phyloP scores from a whole-genome alignment of 805 yeast genomes.

The Lipomyces anomalus region DNA sequence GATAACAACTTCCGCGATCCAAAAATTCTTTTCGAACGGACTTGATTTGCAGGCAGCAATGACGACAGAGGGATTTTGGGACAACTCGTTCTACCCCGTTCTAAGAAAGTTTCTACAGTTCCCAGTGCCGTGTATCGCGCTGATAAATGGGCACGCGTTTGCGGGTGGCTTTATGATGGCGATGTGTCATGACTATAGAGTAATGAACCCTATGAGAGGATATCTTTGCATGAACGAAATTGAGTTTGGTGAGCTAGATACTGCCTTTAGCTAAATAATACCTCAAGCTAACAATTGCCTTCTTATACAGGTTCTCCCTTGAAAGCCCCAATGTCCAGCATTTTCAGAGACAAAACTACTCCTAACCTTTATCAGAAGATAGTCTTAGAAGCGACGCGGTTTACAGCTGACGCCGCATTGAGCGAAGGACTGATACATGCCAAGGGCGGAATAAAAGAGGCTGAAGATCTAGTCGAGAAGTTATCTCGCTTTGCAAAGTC shows the following conservation, averaged over 20 bases:
- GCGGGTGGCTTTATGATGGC: constrained; percentile 40
- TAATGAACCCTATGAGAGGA: constrained; percentile 38
- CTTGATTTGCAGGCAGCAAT: constrained; percentile 35
- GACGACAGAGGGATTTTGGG: constrained; percentile 33
- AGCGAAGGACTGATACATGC: constrained; percentile 31
- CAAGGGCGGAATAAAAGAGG: constrained; percentile 34
- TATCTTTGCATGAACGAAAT: constrained; percentile 38
- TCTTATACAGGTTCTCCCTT: constrained; percentile 33
- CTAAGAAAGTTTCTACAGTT: constrained; percentile 34
- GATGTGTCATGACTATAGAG: constrained; percentile 36
- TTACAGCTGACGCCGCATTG: constrained; percentile 31
- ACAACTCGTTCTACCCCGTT: constrained; percentile 30
- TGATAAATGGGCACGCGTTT: constrained; percentile 39
- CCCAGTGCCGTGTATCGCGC: constrained; percentile 39
- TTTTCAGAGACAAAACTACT: constrained; percentile 33
- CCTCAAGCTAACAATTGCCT: neutral
- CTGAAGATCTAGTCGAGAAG: constrained; percentile 29
- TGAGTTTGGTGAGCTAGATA: constrained; percentile 26
- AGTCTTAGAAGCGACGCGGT: constrained; percentile 34
- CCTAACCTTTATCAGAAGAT: constrained; percentile 30
- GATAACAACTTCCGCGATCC: constrained; percentile 34
- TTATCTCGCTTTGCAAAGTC: constrained; percentile 27
- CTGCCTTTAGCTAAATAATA: neutral
- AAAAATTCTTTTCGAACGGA: constrained; percentile 38
- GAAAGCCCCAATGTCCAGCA: constrained; percentile 34